Evolutionary conservation across 108 stramenopile genomes (phyloP), one percentile per base, ranked within the genome.

Genomic region (Cyclostephanos invisitatus): DNA sequence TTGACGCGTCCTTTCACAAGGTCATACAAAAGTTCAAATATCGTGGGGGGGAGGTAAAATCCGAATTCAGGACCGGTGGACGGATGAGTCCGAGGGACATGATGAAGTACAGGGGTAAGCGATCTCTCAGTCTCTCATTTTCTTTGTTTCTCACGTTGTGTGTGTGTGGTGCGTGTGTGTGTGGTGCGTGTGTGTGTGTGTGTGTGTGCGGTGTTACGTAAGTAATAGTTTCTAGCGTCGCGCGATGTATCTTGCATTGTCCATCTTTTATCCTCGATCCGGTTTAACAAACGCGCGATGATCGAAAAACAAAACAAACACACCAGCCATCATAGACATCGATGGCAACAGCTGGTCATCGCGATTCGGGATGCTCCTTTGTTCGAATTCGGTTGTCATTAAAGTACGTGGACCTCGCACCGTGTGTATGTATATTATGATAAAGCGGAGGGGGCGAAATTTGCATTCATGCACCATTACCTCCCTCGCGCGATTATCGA

Each of bases 321-420:
- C n/a, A 40, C 7, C 22, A 73, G 72, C 74, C 11, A 67, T 75
- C 35, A 61, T 75, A 37, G 76, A 77, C 50, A 77, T 77, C 29
- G 76, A 77, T 50, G 76, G 76, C 8, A 77, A 77, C 32, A 65
- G 65, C 37, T 77, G 76, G 76, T 64, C 61, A 5, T 57, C 70
- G 14, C 61, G 76, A n/a, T 77, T 71, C 21, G 50, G 62, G 46
- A 71, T 37, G 62, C 46, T 77, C 21, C 69, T 77, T 14, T 77
- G 76, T 54, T 27, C 47, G 35, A 77, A 77, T 50, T 70, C 69
- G 9, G 76, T 77, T 27, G 62, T 77, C 57, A 65, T 77, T 3
- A 37, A 59, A 37, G 58, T 59, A 59, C 28, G 58, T 59, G 58
- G 14, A 6, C 32, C 56, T 1, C 2, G n/a, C n/a, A n/a, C n/a